Evolutionary conservation across 306 rosid species (phyloP).

Genomic region (Cucurbita maxima): DNA sequence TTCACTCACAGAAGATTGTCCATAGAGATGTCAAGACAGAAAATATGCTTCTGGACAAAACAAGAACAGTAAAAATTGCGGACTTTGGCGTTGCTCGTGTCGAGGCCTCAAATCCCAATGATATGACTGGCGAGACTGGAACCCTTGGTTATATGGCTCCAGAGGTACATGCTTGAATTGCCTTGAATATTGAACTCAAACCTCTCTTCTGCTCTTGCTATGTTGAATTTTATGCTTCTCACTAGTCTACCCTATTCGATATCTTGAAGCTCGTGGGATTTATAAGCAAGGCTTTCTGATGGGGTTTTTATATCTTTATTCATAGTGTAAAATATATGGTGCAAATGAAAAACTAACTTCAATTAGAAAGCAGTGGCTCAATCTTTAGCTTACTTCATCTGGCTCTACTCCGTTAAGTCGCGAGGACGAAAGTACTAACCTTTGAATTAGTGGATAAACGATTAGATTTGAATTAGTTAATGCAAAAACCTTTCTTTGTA

Average conservation of each 20-base stretch:
- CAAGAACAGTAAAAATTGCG: conserved; percentile 77
- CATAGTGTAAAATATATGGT: not conserved
- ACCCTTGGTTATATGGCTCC: conserved; percentile 97
- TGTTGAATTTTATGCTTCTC: not conserved
- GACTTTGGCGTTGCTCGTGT: conserved; percentile 99
- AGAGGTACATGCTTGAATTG: conserved; percentile 46
- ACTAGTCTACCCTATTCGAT: not conserved
- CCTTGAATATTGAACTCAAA: not conserved
- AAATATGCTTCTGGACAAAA: conserved; percentile 96
- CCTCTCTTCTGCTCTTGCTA: not conserved
- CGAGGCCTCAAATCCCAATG: conserved; percentile 97
- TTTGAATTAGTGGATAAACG: not conserved
- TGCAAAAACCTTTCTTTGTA: not conserved
- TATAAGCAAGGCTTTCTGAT: not conserved
- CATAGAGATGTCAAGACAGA: conserved; percentile 98
- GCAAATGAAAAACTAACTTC: not conserved
- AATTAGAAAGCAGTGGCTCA: not conserved
- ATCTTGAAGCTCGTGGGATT: not conserved
- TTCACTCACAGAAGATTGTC: conserved; percentile 74
- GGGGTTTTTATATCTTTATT: not conserved
- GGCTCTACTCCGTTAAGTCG: not conserved
- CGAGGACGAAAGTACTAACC: not conserved
- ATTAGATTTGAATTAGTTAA: not conserved
- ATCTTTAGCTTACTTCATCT: not conserved
- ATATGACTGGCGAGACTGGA: conserved; percentile 99